A percentile compares a stretch with the other conserved stretches of the same genome.
These are phyloP conservation scores for Monosporozyma aerobia DNA, from an alignment of 805 yeast species.

Conservation along the genomic window DNA sequence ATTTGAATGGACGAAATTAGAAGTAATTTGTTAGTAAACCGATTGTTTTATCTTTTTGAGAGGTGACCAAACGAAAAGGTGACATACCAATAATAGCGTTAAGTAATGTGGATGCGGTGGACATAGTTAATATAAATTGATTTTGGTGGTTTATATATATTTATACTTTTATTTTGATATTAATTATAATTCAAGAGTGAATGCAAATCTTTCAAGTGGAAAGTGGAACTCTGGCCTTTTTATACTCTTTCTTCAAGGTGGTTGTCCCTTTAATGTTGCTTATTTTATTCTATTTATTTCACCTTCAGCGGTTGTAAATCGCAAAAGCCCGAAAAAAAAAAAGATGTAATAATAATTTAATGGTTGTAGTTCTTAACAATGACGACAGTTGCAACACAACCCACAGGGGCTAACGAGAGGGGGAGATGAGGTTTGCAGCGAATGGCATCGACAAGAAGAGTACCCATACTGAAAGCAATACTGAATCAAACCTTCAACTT, in stretches of 20 bases:
- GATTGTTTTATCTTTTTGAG: no score
- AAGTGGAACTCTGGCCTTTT: not conserved
- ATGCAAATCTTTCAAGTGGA: no score
- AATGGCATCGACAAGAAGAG: no score
- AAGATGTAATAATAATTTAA: no score
- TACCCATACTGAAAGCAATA: no score
- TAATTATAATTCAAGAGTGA: no score
- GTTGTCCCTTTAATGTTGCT: not conserved
- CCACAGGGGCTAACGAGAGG: no score
- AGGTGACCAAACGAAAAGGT: not conserved
- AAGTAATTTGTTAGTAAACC: not conserved
- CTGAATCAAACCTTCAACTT: no score
- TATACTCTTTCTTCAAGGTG: not conserved
- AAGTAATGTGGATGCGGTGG: slow-evolving; percentile 1
- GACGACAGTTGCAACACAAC: no score
- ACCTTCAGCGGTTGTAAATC: not conserved
- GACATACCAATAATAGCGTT: slow-evolving; percentile 3
- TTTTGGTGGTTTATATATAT: not conserved
- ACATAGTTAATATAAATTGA: not conserved
- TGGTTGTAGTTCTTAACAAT: not conserved
- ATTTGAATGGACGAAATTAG: slow-evolving; percentile 10
- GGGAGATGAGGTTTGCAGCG: no score
- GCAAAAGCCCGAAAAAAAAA: not conserved
- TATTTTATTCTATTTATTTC: not conserved
- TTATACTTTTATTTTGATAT: not conserved